Conservation (phyloP, 768 basidiomycete genomes). For the Rhizopogon vinicolor region DNA sequence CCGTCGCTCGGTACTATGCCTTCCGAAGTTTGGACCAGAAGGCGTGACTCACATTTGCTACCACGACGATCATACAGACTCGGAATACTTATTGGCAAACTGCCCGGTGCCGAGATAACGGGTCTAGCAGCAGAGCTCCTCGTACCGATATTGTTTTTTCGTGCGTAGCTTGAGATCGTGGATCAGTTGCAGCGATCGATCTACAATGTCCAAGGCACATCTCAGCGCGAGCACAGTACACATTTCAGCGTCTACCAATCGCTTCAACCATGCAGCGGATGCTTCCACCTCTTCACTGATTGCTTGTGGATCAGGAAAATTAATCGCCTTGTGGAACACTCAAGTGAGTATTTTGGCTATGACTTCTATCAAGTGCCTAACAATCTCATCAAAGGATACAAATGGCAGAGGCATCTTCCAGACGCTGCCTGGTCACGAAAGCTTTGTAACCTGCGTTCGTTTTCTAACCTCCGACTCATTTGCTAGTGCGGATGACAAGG, state of each 20-base stretch:
- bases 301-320: slow-evolving; percentile 54
- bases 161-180: too few species aligned
- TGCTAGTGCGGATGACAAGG: slow-evolving; percentile 74
- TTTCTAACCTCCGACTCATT: slow-evolving; percentile 53
- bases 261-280: slow-evolving; percentile 37
- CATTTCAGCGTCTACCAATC: slow-evolving; percentile 44
- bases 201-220: background rate
- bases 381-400: slow-evolving; percentile 34
- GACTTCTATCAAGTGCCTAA: background rate
- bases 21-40: too few species aligned
- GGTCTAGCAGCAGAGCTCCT: too few species aligned
- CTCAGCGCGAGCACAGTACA: slow-evolving; percentile 29
- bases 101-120: too few species aligned
- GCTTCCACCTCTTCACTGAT: slow-evolving; percentile 32
- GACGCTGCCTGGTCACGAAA: slow-evolving; percentile 75
- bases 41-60: too few species aligned
- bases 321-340: slow-evolving; percentile 57
- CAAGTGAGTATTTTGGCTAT: slow-evolving; percentile 31
- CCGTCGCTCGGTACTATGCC: too few species aligned
- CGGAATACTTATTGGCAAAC: too few species aligned
- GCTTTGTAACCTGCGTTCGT: slow-evolving; percentile 70
- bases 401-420: slow-evolving; percentile 51
- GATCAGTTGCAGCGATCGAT: background rate
- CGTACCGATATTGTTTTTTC: too few species aligned
- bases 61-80: too few species aligned